Base-by-base conservation (phyloP, 2,329 filamentous ascomycete genomes). In the Pseudogymnoascus sp. region DNA sequence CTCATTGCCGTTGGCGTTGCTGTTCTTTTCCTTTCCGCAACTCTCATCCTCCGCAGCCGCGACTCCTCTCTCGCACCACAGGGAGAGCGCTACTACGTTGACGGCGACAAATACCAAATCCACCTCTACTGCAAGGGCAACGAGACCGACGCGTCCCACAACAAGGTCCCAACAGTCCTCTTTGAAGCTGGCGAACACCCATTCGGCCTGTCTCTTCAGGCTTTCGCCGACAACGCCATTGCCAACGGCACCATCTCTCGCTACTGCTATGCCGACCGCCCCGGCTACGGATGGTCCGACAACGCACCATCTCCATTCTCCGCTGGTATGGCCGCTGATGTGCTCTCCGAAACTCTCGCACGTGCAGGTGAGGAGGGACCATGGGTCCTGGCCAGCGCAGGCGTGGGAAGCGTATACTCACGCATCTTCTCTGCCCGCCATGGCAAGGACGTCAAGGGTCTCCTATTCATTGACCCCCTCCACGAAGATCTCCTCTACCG, bases 221-320 rank as follows among this genome's bases (percentile, higher is more conserved):
- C 86, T 60, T 90, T 96, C 76, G 89, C 91, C 9, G 84, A 92
- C 63, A 80, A 85, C 61, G 86, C 89, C 1, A 79, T 92, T 66
- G 79, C 84, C 65, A 94, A 94, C 68, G 90, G 90, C 39, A 89
- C 88, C 50, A 94, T 99, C 68, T 78, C 80, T 61, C 86, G 93
- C 63, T 97, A 96, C 77, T 99, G 94, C 79, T 97, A 96, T 74
- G 92, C 90, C 72, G 94, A 99, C 72, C 88, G 94, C 21, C 94
- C 94, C 0, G 94, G 94, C 1, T 83, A 93, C 61, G 93, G 83
- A 5, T 96, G 91, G 86, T 84, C 85, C 64, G 94, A 99, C 74
- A 93, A 94, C 61, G 92, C 93, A 0, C 94, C 94, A 1, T 97
- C 92, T 5, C 94, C 94, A 0, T 87, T 96, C 68, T 96, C 90